A percentile compares a stretch with the other conserved stretches of the same genome.
These are phyloP conservation scores for Scheffersomyces lignosus DNA, from an alignment of 805 yeast species.

Conservation along the genomic window DNA sequence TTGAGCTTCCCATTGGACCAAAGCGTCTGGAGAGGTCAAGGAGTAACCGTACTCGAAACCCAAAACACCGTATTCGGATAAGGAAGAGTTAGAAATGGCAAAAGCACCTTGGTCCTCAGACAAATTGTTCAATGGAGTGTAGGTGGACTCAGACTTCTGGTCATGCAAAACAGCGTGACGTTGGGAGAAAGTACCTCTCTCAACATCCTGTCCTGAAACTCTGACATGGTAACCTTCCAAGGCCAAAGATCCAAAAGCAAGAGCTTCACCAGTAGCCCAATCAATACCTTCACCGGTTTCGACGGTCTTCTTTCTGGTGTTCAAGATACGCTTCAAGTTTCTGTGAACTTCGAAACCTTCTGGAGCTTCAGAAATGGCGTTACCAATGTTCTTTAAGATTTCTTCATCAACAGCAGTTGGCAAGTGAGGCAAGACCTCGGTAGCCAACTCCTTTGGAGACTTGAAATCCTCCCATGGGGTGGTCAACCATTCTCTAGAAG, in stretches of 20 bases:
- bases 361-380: slow-evolving; percentile 79
- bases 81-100: slow-evolving; percentile 87
- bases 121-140: slow-evolving; percentile 83
- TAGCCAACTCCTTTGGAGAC: slow-evolving; percentile 94
- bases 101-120: slow-evolving; percentile 82
- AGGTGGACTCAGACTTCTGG: slow-evolving; percentile 79
- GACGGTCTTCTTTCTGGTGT: slow-evolving; percentile 79
- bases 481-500: slow-evolving; percentile 95
- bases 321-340: slow-evolving; percentile 92
- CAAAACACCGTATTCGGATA: slow-evolving; percentile 98
- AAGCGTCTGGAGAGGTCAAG: slow-evolving; percentile 93
- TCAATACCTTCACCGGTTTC: slow-evolving; percentile 93
- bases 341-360: slow-evolving; percentile 85
- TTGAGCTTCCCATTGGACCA: slow-evolving; percentile 99
- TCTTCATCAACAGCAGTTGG: slow-evolving; percentile 87
- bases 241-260: slow-evolving; percentile 91
- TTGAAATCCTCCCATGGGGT: slow-evolving; percentile 99
- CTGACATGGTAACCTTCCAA: slow-evolving; percentile 95
- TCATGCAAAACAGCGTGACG: slow-evolving; percentile 98
- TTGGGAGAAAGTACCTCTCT: slow-evolving; percentile 99
- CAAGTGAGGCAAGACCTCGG: slow-evolving; percentile 91
- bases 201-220: slow-evolving; percentile 99
- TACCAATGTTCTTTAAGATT: slow-evolving; percentile 76
- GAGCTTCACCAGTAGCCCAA: slow-evolving; percentile 99
- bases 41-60: slow-evolving; percentile 99